Conservation (phyloP, 768 basidiomycete species). For the Mycena rebaudengoi region DNA sequence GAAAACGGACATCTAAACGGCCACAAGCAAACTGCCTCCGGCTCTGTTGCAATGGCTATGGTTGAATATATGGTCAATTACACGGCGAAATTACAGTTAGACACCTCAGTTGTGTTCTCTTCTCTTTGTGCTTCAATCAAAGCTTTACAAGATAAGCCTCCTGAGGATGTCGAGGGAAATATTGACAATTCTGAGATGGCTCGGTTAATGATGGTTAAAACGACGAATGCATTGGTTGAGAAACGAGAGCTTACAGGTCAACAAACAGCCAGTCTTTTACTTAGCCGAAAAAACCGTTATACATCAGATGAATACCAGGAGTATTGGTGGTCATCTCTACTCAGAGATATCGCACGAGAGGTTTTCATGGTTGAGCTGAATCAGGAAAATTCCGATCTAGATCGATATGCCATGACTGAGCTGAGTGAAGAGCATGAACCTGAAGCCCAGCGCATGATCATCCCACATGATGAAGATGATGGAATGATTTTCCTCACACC, state of each 20-base stretch:
- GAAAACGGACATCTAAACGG: slow-evolving; percentile 18
- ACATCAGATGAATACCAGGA: neutral
- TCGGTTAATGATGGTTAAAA: slow-evolving; percentile 12
- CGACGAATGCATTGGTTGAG: slow-evolving; percentile 4
- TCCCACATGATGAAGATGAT: slow-evolving; percentile 6
- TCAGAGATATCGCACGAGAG: slow-evolving; percentile 6
- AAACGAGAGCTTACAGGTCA: slow-evolving; percentile 20
- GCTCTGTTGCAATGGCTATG: slow-evolving; percentile 23
- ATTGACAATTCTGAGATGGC: slow-evolving; percentile 3
- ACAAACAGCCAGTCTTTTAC: slow-evolving; percentile 12
- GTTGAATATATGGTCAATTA: slow-evolving; percentile 16
- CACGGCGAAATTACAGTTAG: slow-evolving; percentile 14
- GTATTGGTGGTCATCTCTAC: slow-evolving; percentile 17
- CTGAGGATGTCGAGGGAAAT: slow-evolving; percentile 21
- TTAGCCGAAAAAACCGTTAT: slow-evolving; percentile 6
- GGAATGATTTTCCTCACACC: neutral
- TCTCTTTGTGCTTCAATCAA: slow-evolving; percentile 26
- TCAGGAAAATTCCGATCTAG: neutral
- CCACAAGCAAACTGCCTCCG: slow-evolving; percentile 21
- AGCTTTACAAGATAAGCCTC: slow-evolving; percentile 15
- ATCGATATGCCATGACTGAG: neutral
- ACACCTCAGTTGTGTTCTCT: slow-evolving; percentile 24
- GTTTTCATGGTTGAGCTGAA: slow-evolving; percentile 27
- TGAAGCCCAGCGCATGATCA: neutral
- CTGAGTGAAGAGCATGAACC: neutral